phyloP scores from a whole-genome alignment of 75 land plant species.

The Ceratopteris richardii region DNA sequence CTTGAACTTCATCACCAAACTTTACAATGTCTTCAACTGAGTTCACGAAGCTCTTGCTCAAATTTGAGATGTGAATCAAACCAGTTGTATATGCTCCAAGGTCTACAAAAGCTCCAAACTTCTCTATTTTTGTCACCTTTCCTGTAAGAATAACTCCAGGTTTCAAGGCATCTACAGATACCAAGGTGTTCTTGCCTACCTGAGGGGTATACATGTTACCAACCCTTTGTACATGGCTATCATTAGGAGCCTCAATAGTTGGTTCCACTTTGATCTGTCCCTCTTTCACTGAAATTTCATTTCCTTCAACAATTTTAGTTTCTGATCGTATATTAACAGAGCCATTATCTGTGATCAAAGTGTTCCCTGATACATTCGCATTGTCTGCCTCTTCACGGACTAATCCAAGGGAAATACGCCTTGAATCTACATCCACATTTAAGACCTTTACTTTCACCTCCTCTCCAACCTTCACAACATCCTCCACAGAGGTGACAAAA shows the following conservation, averaged over 20 bases:
- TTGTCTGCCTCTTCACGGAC: neutral
- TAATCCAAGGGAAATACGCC: neutral
- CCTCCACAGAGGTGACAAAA: constrained; percentile 4
- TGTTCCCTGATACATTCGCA: too few species aligned
- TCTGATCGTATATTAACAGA: too few species aligned
- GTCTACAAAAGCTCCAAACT: constrained; percentile 3
- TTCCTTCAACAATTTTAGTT: too few species aligned
- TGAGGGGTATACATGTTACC: neutral
- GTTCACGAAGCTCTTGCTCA: neutral
- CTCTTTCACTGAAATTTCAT: neutral
- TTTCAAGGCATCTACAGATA: too few species aligned
- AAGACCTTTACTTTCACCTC: constrained; percentile 3
- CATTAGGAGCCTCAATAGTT: neutral
- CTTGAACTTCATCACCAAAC: constrained; percentile 6
- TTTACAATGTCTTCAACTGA: constrained; percentile 1
- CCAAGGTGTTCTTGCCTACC: neutral
- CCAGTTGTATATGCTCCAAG: neutral
- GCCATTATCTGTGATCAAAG: too few species aligned
- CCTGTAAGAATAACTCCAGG: constrained; percentile 1
- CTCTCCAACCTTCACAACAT: constrained; percentile 3
- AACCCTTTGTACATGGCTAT: neutral
- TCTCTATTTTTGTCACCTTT: neutral
- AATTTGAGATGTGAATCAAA: constrained; percentile 1
- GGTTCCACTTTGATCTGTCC: neutral
- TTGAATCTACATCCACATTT: neutral